Evolutionary conservation across 192 early-diverging fungal genomes (phyloP).

Genomic region (Linnemannia schmuckeri): DNA sequence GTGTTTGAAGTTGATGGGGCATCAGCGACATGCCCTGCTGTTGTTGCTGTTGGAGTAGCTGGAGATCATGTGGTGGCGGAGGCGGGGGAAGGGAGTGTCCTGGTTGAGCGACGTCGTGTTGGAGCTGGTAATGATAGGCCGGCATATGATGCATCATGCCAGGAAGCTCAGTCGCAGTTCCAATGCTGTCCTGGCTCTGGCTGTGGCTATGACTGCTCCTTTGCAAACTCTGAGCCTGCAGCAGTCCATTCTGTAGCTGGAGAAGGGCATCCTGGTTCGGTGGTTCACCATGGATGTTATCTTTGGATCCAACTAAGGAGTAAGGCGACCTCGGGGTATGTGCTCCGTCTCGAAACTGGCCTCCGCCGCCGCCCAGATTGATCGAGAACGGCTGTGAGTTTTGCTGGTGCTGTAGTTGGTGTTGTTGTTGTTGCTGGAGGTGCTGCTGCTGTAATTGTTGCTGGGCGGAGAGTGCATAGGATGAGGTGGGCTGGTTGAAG

Average conservation of each 20-base stretch:
- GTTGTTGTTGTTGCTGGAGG: slow-evolving; percentile 13
- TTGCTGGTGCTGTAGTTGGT: slow-evolving; percentile 18
- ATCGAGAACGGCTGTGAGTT: slow-evolving; percentile 10
- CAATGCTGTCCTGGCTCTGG: slow-evolving; percentile 49
- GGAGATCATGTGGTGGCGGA: neutral
- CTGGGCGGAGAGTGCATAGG: slow-evolving; percentile 25
- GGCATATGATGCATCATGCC: slow-evolving; percentile 22
- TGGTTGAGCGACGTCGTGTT: slow-evolving; percentile 37
- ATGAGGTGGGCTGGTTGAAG: slow-evolving; percentile 37
- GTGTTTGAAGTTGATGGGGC: slow-evolving; percentile 57
- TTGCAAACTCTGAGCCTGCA: slow-evolving; percentile 15
- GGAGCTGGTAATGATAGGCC: slow-evolving; percentile 26
- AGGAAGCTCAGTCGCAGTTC: slow-evolving; percentile 23
- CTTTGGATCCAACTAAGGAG: slow-evolving; percentile 29
- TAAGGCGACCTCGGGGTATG: slow-evolving; percentile 50
- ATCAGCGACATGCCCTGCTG: slow-evolving; percentile 10
- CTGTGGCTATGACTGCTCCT: slow-evolving; percentile 46
- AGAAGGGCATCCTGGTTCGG: slow-evolving; percentile 9
- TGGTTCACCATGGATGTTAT: slow-evolving; percentile 16
- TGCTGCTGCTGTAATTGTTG: slow-evolving; percentile 23
- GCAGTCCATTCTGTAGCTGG: neutral
- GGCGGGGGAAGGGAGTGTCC: slow-evolving; percentile 7
- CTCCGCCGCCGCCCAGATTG: neutral
- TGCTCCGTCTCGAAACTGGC: slow-evolving; percentile 29
- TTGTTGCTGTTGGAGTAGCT: slow-evolving; percentile 12